Percentiles rank a stretch among this genome's conserved stretches.
Evolutionary conservation across 2,329 filamentous ascomycete species (phyloP).

Genomic region (Epichloe brachyelytri): DNA sequence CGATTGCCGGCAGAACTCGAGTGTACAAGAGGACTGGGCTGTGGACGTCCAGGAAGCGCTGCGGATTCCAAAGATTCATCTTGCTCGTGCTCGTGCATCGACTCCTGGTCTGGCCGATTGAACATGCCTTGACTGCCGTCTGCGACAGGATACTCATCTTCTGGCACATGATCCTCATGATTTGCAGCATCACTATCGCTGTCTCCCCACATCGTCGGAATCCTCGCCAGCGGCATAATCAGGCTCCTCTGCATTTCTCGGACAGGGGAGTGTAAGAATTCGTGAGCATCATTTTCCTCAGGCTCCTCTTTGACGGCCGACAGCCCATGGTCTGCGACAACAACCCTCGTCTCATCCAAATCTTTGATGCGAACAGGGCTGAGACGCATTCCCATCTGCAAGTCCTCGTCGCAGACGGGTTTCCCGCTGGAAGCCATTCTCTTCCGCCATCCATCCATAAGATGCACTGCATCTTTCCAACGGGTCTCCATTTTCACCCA

Average conservation of each 20-base stretch:
- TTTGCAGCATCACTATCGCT: slow-evolving; percentile 29
- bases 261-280: slow-evolving; percentile 17
- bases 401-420: slow-evolving; percentile 54
- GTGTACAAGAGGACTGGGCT: slow-evolving; percentile 38
- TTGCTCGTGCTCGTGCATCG: slow-evolving; percentile 6
- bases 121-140: slow-evolving; percentile 31
- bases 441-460: slow-evolving; percentile 88
- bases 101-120: slow-evolving; percentile 13
- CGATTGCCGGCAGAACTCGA: slow-evolving; percentile 38
- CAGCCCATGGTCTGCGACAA: slow-evolving; percentile 25
- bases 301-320: slow-evolving; percentile 36
- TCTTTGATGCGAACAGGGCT: slow-evolving; percentile 44
- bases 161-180: slow-evolving; percentile 31
- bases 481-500: slow-evolving; percentile 90
- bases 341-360: slow-evolving; percentile 32
- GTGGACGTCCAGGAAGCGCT: slow-evolving; percentile 33
- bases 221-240: slow-evolving; percentile 7
- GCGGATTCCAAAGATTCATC: slow-evolving; percentile 22
- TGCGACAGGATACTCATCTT: slow-evolving; percentile 29
- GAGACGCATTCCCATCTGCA: slow-evolving; percentile 54
- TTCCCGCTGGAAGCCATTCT: slow-evolving; percentile 61
- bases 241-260: slow-evolving; percentile 7
- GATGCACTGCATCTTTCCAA: slow-evolving; percentile 77
- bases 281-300: slow-evolving; percentile 16
- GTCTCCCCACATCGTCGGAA: slow-evolving; percentile 15